phyloP scores from a whole-genome alignment of 1,139 yeast species.

The Kurtzmaniella quercitrusa region DNA sequence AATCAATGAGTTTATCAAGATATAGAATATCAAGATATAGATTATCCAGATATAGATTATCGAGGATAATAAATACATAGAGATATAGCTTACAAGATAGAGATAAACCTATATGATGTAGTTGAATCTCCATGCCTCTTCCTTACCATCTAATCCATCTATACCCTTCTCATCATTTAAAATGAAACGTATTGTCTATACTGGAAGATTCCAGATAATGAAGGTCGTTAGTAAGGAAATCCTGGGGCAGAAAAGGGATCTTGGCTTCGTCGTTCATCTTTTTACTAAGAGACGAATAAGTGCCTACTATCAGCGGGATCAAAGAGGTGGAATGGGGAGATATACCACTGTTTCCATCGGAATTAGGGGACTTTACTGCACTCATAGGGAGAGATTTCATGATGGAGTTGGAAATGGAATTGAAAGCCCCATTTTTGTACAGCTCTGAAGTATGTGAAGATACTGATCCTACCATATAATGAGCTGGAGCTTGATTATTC shows the following conservation, averaged over 20 bases:
- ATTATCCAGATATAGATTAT: too few relatives aligned
- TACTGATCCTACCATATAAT: slow-evolving; percentile 19
- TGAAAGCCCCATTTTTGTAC: slow-evolving; percentile 14
- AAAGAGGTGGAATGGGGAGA: slow-evolving; percentile 30
- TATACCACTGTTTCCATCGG: background rate
- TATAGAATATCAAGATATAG: too few relatives aligned
- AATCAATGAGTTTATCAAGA: too few relatives aligned
- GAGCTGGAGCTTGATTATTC: slow-evolving; percentile 22
- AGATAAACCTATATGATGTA: too few relatives aligned
- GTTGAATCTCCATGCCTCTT: too few relatives aligned
- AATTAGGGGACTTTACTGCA: slow-evolving; percentile 8
- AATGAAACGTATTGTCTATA: background rate
- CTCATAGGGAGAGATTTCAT: slow-evolving; percentile 11
- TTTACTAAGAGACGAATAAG: slow-evolving; percentile 34
- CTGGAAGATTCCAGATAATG: slow-evolving; percentile 9
- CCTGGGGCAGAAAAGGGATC: slow-evolving; percentile 41
- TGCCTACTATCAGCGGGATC: slow-evolving; percentile 40
- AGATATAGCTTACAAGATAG: too few relatives aligned
- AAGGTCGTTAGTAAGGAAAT: slow-evolving; percentile 34
- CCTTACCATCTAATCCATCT: too few relatives aligned
- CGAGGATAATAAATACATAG: too few relatives aligned
- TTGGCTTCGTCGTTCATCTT: slow-evolving; percentile 34
- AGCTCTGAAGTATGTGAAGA: slow-evolving; percentile 1
- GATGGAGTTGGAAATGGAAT: slow-evolving; percentile 18
- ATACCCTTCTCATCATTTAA: too few relatives aligned